Conservation (phyloP, 2,329 filamentous ascomycete genomes). For the Pyrenophora seminiperda region DNA sequence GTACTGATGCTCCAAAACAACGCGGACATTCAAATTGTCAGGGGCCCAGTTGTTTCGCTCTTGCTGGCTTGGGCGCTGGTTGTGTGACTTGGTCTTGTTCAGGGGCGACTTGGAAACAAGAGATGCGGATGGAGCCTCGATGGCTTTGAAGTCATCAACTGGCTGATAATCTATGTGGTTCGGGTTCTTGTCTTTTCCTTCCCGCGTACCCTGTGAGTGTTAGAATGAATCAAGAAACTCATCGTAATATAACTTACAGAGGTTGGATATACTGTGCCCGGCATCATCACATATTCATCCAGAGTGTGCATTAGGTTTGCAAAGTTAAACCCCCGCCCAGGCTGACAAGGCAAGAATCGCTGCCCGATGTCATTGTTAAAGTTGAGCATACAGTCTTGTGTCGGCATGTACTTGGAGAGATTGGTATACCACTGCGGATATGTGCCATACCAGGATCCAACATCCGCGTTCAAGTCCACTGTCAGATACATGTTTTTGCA, state of each 20-base stretch:
- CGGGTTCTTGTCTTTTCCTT: constrained; percentile 3
- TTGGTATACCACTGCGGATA: constrained; percentile 52
- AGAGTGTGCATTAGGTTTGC: constrained; percentile 48
- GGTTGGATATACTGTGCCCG: constrained; percentile 50
- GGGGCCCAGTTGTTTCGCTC: constrained; percentile 31
- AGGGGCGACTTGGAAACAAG: constrained; percentile 12
- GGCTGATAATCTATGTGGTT: constrained; percentile 3
- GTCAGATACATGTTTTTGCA: constrained; percentile 48
- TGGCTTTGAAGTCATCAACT: constrained; percentile 8
- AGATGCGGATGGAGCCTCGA: constrained; percentile 9
- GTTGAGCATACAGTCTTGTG: constrained; percentile 45
- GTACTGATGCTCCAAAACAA: constrained; percentile 33
- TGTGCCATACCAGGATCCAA: constrained; percentile 49
- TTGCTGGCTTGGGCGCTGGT: constrained; percentile 2
- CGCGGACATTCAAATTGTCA: constrained; percentile 36
- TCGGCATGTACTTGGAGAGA: constrained; percentile 47
- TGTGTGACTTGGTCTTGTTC: constrained; percentile 4
- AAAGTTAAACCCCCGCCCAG: constrained; percentile 53
- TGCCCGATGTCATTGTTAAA: constrained; percentile 53
- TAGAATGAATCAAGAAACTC: neutral
- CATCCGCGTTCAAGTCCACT: constrained; percentile 52
- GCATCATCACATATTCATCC: constrained; percentile 55
- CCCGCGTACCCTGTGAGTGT: constrained; percentile 13
- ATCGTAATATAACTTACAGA: constrained; percentile 17
- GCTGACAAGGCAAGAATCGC: constrained; percentile 47